A percentile compares a stretch with the other conserved stretches of the same genome.
Conservation (phyloP, 2,329 filamentous ascomycete genomes). For the Aspergillus sp. region DNA sequence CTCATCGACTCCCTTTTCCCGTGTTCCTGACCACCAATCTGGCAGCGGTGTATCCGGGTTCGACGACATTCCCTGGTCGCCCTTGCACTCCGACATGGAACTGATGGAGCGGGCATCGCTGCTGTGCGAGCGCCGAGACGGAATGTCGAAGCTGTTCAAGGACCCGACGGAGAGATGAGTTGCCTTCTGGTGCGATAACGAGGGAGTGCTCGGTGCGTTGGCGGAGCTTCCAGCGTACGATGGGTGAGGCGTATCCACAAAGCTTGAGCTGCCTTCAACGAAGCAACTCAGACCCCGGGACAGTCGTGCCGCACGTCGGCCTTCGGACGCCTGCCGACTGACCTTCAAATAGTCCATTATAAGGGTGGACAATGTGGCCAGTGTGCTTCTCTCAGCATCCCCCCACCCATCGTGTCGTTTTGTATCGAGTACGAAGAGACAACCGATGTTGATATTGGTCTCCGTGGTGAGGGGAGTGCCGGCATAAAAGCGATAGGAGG, state of each 20-base stretch:
- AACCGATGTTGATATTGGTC: conserved; percentile 58
- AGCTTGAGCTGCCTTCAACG: conserved; percentile 50
- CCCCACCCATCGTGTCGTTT: conserved; percentile 50
- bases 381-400: conserved; percentile 42
- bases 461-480: conserved; percentile 61
- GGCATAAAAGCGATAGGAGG: conserved; percentile 51
- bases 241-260: conserved; percentile 27
- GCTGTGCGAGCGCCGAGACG: conserved; percentile 26
- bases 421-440: conserved; percentile 59
- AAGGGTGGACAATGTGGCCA: conserved; percentile 56
- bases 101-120: conserved; percentile 24
- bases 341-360: conserved; percentile 61
- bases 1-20: conserved; percentile 27
- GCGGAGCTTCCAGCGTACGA: conserved; percentile 22
- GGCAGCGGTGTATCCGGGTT: conserved; percentile 27
- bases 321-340: conserved; percentile 50
- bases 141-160: conserved; percentile 19
- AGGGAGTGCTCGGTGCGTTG: conserved; percentile 16
- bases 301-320: conserved; percentile 54
- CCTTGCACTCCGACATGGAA: conserved; percentile 26
- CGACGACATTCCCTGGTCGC: conserved; percentile 26
- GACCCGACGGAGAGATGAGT: conserved; percentile 24
- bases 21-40: conserved; percentile 30
- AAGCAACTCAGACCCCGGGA: conserved; percentile 55
- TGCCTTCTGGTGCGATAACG: conserved; percentile 20